Conservation (phyloP, 2,329 filamentous ascomycete genomes). For the Exserohilum turcica region DNA sequence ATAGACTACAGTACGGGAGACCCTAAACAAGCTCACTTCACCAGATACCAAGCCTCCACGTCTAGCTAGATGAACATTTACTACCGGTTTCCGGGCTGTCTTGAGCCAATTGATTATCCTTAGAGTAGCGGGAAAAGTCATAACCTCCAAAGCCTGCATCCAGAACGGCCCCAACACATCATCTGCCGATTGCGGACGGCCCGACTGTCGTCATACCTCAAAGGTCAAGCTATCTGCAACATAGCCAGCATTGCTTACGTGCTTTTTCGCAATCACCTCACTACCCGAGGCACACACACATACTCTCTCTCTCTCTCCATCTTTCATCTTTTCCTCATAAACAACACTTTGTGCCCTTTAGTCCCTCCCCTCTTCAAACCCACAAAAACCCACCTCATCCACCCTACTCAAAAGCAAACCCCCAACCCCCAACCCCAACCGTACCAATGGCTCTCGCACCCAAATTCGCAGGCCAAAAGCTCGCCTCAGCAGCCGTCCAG, state of each 20-base stretch:
- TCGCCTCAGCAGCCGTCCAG: slow-evolving; percentile 54
- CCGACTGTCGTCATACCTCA: slow-evolving; percentile 31
- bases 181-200: neutral
- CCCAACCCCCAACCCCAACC: neutral
- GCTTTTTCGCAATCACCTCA: slow-evolving; percentile 7
- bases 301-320: no score
- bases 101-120: no score
- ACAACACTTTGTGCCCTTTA: neutral
- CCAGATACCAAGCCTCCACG: neutral
- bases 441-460: slow-evolving; percentile 72
- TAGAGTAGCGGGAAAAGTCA: neutral
- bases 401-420: neutral
- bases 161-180: neutral
- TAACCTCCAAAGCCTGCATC: neutral
- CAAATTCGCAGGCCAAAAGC: slow-evolving; percentile 75
- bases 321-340: neutral
- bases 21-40: neutral
- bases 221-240: slow-evolving; percentile 18
- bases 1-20: neutral
- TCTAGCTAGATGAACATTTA: neutral
- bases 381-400: neutral
- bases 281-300: neutral
- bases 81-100: neutral
- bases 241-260: slow-evolving; percentile 27
- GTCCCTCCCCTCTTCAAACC: no score